These are phyloP conservation scores for Santalum album DNA, from an alignment of 164 flowering plant species.

Conservation along the genomic window DNA sequence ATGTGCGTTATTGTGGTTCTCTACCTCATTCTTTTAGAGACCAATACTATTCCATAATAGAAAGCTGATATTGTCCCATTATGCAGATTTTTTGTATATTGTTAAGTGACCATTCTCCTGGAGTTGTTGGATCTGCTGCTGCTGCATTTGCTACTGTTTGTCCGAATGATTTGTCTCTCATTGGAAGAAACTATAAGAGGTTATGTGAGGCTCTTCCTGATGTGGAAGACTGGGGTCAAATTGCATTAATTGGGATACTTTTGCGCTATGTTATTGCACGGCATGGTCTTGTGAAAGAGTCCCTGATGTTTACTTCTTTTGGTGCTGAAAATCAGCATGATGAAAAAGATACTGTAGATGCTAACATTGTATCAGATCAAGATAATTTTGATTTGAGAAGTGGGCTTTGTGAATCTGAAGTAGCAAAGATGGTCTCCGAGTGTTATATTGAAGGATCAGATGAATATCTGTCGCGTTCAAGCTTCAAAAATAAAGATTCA, in stretches of 20 bases:
- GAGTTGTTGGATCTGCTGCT: slow-evolving; percentile 97
- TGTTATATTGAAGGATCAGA: slow-evolving; percentile 87
- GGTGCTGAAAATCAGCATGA: slow-evolving; percentile 16
- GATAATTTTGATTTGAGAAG: slow-evolving; percentile 11
- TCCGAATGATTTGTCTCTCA: slow-evolving; percentile 62
- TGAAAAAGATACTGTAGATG: slow-evolving; percentile 30
- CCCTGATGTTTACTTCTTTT: slow-evolving; percentile 46
- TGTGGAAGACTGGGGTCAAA: slow-evolving; percentile 99
- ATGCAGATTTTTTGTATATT: slow-evolving; percentile 76
- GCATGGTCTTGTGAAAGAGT: slow-evolving; percentile 80
- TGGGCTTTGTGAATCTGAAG: slow-evolving; percentile 20
- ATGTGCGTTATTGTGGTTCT: too few relatives aligned
- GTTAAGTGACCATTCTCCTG: slow-evolving; percentile 79
- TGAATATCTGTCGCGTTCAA: slow-evolving; percentile 59
- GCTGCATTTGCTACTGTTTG: slow-evolving; percentile 79
- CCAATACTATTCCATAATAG: neutral
- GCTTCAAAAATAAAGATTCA: slow-evolving; percentile 19
- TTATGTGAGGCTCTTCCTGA: slow-evolving; percentile 91
- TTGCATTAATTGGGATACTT: slow-evolving; percentile 71
- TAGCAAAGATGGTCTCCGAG: slow-evolving; percentile 46
- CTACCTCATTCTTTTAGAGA: neutral
- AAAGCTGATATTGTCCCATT: neutral
- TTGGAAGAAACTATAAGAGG: slow-evolving; percentile 59
- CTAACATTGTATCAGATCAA: slow-evolving; percentile 14
- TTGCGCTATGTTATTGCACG: slow-evolving; percentile 76